These are phyloP conservation scores for Neocucurbitaria cava DNA, from an alignment of 2,329 filamentous ascomycete species.

Conservation along the genomic window DNA sequence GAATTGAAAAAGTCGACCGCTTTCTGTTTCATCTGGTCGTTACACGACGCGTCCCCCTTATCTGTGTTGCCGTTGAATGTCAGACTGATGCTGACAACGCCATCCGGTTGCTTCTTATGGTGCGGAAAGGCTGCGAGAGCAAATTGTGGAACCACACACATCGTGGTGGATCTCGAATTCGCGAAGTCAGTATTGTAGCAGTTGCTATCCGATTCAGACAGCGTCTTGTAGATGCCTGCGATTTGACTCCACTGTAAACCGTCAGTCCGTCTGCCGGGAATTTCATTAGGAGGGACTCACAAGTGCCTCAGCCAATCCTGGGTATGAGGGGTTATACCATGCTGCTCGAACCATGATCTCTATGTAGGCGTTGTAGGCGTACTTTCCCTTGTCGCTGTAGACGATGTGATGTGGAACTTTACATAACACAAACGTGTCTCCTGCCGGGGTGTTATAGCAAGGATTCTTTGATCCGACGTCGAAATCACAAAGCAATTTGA, in stretches of 20 bases:
- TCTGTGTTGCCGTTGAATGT: background rate
- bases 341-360: background rate
- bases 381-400: background rate
- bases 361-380: background rate
- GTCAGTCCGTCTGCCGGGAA: background rate
- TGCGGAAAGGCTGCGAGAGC: background rate
- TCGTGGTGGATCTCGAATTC: background rate
- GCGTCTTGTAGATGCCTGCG: background rate
- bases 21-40: background rate
- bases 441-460: background rate
- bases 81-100: background rate
- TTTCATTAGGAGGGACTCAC: too few species aligned
- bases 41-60: background rate
- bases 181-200: background rate
- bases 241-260: background rate
- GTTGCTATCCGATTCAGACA: background rate
- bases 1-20: background rate
- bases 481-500: background rate
- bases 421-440: background rate
- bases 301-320: too few species aligned
- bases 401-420: background rate
- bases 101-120: too few species aligned
- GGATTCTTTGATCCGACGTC: background rate
- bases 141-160: background rate
- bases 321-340: too few species aligned